Base-by-base conservation (phyloP, 1,139 yeast species). In the Geotrichum cucujoidarum region DNA sequence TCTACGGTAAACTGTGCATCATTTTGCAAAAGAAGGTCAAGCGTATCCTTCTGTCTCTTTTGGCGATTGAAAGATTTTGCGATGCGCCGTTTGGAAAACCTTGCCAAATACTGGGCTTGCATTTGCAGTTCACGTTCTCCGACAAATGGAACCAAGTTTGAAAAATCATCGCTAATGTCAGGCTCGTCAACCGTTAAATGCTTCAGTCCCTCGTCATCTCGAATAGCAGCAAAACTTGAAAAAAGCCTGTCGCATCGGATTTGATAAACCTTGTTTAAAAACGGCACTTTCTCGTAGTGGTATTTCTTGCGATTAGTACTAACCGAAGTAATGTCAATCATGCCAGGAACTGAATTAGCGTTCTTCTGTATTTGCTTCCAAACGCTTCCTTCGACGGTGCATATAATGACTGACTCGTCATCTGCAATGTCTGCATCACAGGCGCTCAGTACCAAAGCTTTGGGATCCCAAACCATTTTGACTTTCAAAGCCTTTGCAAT, bases 221-320 rank as follows among this genome's bases (percentile, higher is more conserved):
- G 73, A 7, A 87, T 67, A 43, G 83, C 78, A 1, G 80, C 82
- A 69, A 86, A 87, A 0, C 88, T 81, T 0, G 78, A 70, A 61
- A 85, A 86, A 16, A 71, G 65, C 1, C 81, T 74, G 61, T 87
- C 90, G 58, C 92, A 81, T 1, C 75, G 64, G 1, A 88, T 95
- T 38, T 71, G 69, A 1, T 73, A 74, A 5, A 80, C 72, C 45
- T 76, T 75, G 48, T 81, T 80, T 17, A 83, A 57, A 40, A 70
- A 66, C 17, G 78, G 77, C 2, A 83, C 62, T 49, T 77, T 74
- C 43, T 71, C 71, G 60, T 81, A 83, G 60, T 82, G 83, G 59
- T 68, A 72, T 29, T 66, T 69, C 40, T 55, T 60, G 42, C 47
- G 49, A 11, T 41, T 44, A 21, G 22, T 36, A 24, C 11, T 14